Percentiles rank a stretch among this genome's conserved stretches.
Evolutionary conservation across 2,329 filamentous ascomycete species (phyloP).

Genomic region (Xylariaceae sp.): DNA sequence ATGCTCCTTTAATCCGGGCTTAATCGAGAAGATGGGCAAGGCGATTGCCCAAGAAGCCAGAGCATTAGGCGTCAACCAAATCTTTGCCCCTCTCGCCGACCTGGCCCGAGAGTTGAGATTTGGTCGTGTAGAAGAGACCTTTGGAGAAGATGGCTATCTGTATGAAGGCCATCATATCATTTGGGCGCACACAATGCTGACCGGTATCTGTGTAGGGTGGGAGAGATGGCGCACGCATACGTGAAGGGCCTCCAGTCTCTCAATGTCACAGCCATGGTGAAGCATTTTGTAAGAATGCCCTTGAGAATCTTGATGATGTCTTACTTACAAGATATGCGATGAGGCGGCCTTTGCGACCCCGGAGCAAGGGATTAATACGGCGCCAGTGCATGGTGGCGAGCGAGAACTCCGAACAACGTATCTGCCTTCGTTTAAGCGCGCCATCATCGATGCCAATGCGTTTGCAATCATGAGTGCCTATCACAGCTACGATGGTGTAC

Average conservation of each 20-base stretch:
- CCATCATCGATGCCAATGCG: constrained; percentile 65
- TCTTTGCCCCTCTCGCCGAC: constrained; percentile 67
- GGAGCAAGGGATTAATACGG: constrained; percentile 68
- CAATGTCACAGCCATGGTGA: constrained; percentile 66
- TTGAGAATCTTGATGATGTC: constrained; percentile 1
- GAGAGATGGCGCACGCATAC: constrained; percentile 59
- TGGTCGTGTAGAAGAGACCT: constrained; percentile 70
- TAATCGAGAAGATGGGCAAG: constrained; percentile 61
- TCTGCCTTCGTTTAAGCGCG: constrained; percentile 59
- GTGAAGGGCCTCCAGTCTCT: constrained; percentile 55
- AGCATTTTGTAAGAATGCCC: constrained; percentile 55
- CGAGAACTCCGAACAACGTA: constrained; percentile 51
- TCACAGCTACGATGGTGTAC: constrained; percentile 67
- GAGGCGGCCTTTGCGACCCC: constrained; percentile 59
- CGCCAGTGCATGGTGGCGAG: constrained; percentile 49
- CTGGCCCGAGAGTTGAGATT: constrained; percentile 66
- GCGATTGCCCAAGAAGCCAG: constrained; percentile 61
- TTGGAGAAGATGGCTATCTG: constrained; percentile 63
- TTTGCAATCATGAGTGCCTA: constrained; percentile 70
- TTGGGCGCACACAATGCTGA: constrained; percentile 8
- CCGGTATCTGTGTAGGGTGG: constrained; percentile 35
- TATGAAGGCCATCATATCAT: constrained; percentile 24
- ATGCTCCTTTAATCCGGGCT: constrained; percentile 62
- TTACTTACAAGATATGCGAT: constrained; percentile 1
- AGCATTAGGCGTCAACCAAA: constrained; percentile 65